phyloP scores from a whole-genome alignment of 495 filamentous ascomycete genomes.

The Neurospora sp. region DNA sequence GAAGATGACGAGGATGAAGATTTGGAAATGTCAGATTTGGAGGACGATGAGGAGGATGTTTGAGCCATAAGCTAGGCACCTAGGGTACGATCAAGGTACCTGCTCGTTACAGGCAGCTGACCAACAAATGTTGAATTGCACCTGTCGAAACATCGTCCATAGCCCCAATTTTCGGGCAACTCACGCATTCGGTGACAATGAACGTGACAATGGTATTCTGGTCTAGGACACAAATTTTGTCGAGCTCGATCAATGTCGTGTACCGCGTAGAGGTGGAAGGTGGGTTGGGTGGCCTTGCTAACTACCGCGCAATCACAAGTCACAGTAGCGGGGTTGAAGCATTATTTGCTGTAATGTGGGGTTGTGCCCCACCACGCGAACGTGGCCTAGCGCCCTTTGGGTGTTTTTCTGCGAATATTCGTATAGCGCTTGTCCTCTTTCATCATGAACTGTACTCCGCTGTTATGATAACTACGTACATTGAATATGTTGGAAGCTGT shows the following conservation, averaged over 20 bases:
- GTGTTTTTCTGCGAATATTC: not conserved
- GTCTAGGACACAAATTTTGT: no score
- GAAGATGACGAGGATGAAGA: conserved; percentile 13
- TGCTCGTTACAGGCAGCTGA: not conserved
- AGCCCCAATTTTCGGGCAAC: no score
- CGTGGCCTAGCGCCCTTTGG: not conserved
- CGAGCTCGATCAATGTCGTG: no score
- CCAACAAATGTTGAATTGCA: no score
- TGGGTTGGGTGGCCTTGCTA: not conserved
- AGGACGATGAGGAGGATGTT: not conserved
- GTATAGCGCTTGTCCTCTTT: not conserved
- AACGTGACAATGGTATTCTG: no score
- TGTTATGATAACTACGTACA: not conserved
- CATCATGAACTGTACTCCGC: no score
- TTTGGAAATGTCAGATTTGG: not conserved
- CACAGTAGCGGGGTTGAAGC: not conserved
- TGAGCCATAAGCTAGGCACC: not conserved
- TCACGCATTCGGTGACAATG: no score
- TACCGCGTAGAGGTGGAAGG: no score
- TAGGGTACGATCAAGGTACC: not conserved
- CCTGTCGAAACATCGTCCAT: no score
- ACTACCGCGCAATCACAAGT: not conserved
- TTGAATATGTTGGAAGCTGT: no score
- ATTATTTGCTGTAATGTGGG: not conserved
- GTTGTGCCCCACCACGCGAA: not conserved